These are phyloP conservation scores for Leccinum aurantiacum DNA, from an alignment of 768 basidiomycete genomes.

Conservation along the genomic window DNA sequence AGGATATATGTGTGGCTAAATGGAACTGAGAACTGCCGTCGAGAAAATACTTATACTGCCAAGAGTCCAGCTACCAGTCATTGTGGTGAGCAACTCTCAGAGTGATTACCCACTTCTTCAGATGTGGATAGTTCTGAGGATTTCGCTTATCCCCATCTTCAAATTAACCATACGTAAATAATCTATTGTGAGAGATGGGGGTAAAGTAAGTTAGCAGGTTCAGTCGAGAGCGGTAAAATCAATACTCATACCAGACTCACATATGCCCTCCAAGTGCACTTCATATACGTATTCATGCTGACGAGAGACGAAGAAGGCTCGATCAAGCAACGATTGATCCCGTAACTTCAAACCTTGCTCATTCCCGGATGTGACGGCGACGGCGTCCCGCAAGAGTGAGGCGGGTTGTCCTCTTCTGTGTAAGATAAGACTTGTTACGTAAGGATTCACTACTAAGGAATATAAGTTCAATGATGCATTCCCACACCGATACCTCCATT, in stretches of 20 bases:
- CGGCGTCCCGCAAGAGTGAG: not conserved
- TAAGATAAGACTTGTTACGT: not conserved
- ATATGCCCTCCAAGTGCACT: not conserved
- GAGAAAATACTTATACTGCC: no score
- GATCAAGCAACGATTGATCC: not conserved
- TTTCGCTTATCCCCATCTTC: no score
- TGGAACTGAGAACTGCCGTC: no score
- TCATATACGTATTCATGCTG: not conserved
- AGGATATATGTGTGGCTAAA: no score
- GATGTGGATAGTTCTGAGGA: no score
- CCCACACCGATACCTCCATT: not conserved
- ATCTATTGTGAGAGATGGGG: no score
- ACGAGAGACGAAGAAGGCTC: not conserved
- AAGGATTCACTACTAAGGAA: not conserved
- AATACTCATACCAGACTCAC: not conserved
- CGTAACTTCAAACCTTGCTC: constrained; percentile 8
- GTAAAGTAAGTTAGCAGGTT: no score
- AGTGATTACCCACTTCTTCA: no score
- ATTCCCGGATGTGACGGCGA: not conserved
- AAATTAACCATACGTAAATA: no score
- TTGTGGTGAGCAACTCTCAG: no score
- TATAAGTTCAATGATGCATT: not conserved
- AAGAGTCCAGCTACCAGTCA: no score
- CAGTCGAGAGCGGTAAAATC: no score
- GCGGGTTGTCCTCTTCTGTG: constrained; percentile 6